phyloP scores from a whole-genome alignment of 2,329 filamentous ascomycete species.

The Aspergillus cejpii region DNA sequence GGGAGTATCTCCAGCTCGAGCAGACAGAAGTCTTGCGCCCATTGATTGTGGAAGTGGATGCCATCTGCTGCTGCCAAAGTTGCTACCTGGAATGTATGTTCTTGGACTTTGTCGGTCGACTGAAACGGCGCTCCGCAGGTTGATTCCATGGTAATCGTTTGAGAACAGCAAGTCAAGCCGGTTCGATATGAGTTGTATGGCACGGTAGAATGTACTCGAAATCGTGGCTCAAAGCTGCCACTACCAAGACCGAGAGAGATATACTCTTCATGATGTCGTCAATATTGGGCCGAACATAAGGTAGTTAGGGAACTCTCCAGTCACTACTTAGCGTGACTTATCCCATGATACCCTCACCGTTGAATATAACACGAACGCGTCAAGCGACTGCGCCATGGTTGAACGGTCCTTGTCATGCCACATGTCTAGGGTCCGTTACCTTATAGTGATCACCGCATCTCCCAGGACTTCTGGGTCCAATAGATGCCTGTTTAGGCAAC shows the following conservation, averaged over 20 bases:
- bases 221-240: no score
- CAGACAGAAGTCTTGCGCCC: constrained; percentile 4
- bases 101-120: neutral
- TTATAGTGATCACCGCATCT: neutral
- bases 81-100: neutral
- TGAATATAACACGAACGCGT: neutral
- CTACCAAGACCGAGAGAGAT: neutral
- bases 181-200: neutral
- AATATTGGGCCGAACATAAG: neutral
- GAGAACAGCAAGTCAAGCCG: neutral
- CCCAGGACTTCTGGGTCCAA: no score
- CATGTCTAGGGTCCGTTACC: neutral
- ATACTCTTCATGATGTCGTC: neutral
- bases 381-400: neutral
- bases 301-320: neutral
- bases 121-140: no score
- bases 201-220: neutral
- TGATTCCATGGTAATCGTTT: neutral
- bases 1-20: neutral
- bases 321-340: no score
- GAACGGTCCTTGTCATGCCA: neutral
- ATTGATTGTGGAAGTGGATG: constrained; percentile 3
- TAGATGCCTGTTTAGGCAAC: no score
- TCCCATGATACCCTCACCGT: neutral
- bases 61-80: neutral